These are phyloP conservation scores for Populus nigra DNA, from an alignment of 345 rosid species.

Conservation along the genomic window DNA sequence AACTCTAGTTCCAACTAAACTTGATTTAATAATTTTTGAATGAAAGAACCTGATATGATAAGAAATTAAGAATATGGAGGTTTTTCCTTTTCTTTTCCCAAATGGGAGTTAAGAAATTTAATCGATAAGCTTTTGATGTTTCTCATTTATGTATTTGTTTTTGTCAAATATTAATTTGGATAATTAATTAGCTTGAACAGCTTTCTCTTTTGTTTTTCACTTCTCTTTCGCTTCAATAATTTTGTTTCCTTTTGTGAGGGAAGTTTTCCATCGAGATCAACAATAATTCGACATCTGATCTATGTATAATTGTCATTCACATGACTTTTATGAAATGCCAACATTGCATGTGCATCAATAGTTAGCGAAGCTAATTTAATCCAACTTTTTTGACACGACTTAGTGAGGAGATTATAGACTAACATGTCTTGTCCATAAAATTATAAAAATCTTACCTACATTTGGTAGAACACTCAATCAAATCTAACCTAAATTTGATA, in stretches of 20 bases:
- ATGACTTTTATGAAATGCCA: neutral
- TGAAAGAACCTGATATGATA: no score
- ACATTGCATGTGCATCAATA: conserved; percentile 5
- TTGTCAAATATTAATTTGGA: no score
- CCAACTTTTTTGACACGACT: neutral
- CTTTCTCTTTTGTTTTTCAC: no score
- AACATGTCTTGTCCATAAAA: neutral
- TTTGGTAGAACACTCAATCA: neutral
- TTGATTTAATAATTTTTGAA: no score
- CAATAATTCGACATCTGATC: neutral
- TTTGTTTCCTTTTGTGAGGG: neutral
- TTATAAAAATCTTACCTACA: neutral
- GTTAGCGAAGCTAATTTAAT: neutral
- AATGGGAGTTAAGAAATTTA: no score
- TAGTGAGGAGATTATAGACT: neutral
- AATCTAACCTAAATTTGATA: neutral
- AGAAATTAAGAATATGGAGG: no score
- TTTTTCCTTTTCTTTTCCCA: no score
- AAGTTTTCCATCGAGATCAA: neutral
- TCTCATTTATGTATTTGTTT: no score
- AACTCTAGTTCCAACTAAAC: no score
- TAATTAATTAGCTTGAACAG: no score
- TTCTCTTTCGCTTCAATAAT: neutral
- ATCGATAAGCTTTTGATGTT: no score
- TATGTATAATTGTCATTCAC: neutral